A percentile compares a stretch with the other conserved stretches of the same genome.
Evolutionary conservation across 495 filamentous ascomycete genomes (phyloP).

Genomic region (Annulohypoxylon maeteangense): DNA sequence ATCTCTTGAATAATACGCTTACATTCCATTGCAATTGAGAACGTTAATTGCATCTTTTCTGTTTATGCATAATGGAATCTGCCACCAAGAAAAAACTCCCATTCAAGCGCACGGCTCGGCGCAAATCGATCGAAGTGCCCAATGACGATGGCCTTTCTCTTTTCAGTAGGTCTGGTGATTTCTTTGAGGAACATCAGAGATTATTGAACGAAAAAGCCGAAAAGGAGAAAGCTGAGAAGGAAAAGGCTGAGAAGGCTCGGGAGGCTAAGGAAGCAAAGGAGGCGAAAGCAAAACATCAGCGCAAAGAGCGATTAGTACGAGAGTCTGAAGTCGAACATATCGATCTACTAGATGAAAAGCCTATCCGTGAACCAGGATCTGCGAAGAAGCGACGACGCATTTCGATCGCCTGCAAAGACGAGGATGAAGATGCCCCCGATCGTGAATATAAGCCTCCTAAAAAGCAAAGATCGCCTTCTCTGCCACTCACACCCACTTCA

Average conservation of each 20-base stretch:
- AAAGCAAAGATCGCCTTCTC: constrained; percentile 24
- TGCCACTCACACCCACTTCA: constrained; percentile 28
- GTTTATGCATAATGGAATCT: constrained; percentile 36
- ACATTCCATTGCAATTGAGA: background rate
- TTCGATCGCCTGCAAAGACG: constrained; percentile 37
- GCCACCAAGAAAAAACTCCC: constrained; percentile 69
- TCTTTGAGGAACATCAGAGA: constrained; percentile 67
- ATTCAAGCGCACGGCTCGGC: constrained; percentile 71
- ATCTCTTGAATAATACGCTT: background rate
- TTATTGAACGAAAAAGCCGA: constrained; percentile 48
- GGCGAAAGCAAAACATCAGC: constrained; percentile 40
- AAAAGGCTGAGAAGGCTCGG: background rate
- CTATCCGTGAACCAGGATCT: constrained; percentile 45
- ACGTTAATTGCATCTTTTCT: background rate
- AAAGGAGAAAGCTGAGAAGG: constrained; percentile 49
- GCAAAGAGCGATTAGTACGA: constrained; percentile 34
- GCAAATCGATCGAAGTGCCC: constrained; percentile 47
- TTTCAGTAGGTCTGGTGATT: constrained; percentile 73
- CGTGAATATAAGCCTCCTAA: constrained; percentile 28
- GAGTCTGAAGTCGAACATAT: constrained; percentile 46
- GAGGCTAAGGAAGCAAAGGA: constrained; percentile 39
- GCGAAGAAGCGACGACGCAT: constrained; percentile 43
- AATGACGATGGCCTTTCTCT: constrained; percentile 65
- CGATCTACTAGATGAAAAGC: constrained; percentile 25
- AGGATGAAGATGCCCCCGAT: constrained; percentile 22